phyloP scores from a whole-genome alignment of 2,329 filamentous ascomycete genomes.

The Aureobasidium sp. region DNA sequence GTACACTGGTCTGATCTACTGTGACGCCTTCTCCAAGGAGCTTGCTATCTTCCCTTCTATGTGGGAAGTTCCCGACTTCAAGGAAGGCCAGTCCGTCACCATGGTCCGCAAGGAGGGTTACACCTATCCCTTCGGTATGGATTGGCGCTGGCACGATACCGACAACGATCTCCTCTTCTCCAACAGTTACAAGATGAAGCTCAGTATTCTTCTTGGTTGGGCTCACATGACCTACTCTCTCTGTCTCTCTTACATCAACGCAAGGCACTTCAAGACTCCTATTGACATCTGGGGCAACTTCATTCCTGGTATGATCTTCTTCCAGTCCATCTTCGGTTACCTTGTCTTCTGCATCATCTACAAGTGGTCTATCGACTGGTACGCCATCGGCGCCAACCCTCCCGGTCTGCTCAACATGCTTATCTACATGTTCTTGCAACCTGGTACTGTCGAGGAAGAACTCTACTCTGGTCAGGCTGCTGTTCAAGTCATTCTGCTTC shows the following conservation, averaged over 20 bases:
- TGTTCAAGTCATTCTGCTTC: constrained; percentile 69
- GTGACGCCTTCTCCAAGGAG: constrained; percentile 91
- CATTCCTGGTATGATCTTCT: constrained; percentile 97
- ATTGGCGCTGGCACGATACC: constrained; percentile 93
- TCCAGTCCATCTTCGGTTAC: constrained; percentile 98
- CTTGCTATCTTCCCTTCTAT: constrained; percentile 82
- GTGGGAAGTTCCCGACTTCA: constrained; percentile 77
- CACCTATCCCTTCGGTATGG: constrained; percentile 90
- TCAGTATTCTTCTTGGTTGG: constrained; percentile 97
- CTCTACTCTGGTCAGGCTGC: constrained; percentile 69
- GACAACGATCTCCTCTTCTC: constrained; percentile 93
- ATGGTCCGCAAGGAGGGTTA: constrained; percentile 61
- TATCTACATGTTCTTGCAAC: constrained; percentile 98
- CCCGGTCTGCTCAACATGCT: constrained; percentile 96
- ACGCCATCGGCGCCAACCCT: constrained; percentile 54
- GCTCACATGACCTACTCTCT: constrained; percentile 98
- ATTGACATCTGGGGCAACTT: constrained; percentile 98
- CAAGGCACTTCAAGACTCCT: constrained; percentile 84
- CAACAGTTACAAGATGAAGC: constrained; percentile 99
- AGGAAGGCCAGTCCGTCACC: constrained; percentile 53
- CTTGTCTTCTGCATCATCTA: constrained; percentile 89
- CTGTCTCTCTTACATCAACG: constrained; percentile 86
- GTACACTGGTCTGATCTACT: constrained; percentile 96
- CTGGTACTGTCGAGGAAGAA: constrained; percentile 62
- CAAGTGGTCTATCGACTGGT: constrained; percentile 95